These are phyloP conservation scores for Apiospora hydei DNA, from an alignment of 2,329 filamentous ascomycete genomes.

Conservation along the genomic window DNA sequence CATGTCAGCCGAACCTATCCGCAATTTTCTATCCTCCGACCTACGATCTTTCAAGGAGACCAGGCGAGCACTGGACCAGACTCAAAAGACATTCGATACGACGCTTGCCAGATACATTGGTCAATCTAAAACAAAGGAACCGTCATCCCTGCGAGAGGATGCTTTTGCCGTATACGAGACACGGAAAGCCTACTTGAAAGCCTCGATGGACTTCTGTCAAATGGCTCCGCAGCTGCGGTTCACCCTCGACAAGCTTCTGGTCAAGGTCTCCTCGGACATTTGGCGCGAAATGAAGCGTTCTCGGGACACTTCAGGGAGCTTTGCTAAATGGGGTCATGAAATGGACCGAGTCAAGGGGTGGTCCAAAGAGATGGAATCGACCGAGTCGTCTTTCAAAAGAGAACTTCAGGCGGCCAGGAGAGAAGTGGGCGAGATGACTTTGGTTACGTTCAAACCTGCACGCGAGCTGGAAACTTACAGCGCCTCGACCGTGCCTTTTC, in stretches of 20 bases:
- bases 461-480: constrained; percentile 94
- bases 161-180: constrained; percentile 95
- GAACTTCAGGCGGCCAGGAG: constrained; percentile 82
- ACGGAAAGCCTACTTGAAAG: constrained; percentile 87
- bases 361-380: constrained; percentile 91
- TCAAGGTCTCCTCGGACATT: constrained; percentile 83
- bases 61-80: constrained; percentile 75
- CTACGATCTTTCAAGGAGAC: constrained; percentile 87
- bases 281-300: constrained; percentile 85
- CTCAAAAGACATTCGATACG: constrained; percentile 85
- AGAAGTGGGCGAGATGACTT: constrained; percentile 81
- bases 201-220: constrained; percentile 92
- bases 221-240: constrained; percentile 85
- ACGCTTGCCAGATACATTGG: constrained; percentile 81
- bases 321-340: constrained; percentile 75
- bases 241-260: constrained; percentile 84
- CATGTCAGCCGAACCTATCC: constrained; percentile 82
- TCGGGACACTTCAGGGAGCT: constrained; percentile 69
- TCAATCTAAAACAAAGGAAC: constrained; percentile 92
- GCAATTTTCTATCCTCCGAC: constrained; percentile 78
- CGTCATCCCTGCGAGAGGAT: constrained; percentile 89
- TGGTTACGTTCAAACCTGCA: constrained; percentile 77
- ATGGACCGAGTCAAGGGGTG: constrained; percentile 93
- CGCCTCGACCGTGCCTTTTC: constrained; percentile 85
- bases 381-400: constrained; percentile 82